phyloP scores from a whole-genome alignment of 768 basidiomycete genomes.

The Hirschioporus abietinus region DNA sequence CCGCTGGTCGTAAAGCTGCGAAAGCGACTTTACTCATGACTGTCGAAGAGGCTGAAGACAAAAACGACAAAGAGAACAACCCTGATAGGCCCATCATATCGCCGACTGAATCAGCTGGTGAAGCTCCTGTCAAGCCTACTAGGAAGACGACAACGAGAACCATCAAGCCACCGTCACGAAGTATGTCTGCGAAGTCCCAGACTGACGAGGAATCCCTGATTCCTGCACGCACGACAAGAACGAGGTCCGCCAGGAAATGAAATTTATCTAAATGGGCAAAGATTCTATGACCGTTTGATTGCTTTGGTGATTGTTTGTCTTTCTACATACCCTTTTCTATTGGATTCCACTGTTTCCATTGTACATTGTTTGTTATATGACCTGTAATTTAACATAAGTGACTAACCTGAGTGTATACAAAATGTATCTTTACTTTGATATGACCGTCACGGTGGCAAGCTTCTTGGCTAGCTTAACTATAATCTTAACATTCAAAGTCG shows the following conservation, averaged over 20 bases:
- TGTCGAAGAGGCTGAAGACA: neutral
- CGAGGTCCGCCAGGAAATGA: neutral
- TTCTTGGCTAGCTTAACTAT: too few species aligned
- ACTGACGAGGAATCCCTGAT: neutral
- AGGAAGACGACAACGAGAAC: neutral
- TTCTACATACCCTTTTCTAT: too few species aligned
- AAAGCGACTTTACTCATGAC: neutral
- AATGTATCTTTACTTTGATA: too few species aligned
- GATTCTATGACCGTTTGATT: too few species aligned
- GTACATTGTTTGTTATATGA: too few species aligned
- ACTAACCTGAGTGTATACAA: too few species aligned
- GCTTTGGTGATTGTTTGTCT: too few species aligned
- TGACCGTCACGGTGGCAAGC: too few species aligned
- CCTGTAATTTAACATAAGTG: too few species aligned
- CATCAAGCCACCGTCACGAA: neutral
- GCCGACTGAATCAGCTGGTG: neutral
- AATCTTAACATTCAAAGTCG: too few species aligned
- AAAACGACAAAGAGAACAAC: neutral
- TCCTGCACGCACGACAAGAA: neutral
- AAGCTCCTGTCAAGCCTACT: neutral
- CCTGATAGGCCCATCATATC: neutral
- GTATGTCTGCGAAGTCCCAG: neutral
- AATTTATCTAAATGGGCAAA: neutral
- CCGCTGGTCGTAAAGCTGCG: neutral
- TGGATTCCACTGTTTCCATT: too few species aligned